Base-by-base conservation (phyloP, 441 rosid species). In the Brassica hybrid region DNA sequence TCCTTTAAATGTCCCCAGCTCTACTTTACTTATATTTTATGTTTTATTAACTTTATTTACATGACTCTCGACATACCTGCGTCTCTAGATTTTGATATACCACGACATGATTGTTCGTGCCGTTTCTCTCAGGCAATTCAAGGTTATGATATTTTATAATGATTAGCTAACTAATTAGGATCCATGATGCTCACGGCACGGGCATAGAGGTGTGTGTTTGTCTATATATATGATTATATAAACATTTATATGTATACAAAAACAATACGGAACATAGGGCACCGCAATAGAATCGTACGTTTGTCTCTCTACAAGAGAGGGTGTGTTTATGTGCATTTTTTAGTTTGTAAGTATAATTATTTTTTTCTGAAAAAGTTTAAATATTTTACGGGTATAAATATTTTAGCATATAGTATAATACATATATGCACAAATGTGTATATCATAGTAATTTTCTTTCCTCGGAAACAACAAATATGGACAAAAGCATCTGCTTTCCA, bases 111-210 rank as follows among this genome's bases (percentile, higher is more conserved):
- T 43, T 58, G 23, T 66, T 59, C 76, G 76, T 72, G 76, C 77
- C 81, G 77, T 66, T 59, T 57, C 34, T 67, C 65, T 66, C 72
- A 65, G 67, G 72, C 52, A 71, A 71, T 54, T 54, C 6, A 64
- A 71, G 71, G 12, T 16, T 43, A 18, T 76, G 60, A 48, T 54
- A 54, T 16, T 54, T 34, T 59, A 48, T 41, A 69, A 69, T 64
- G 52, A 43, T 54, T 73, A 54, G 59, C 17, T 54, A 73, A 52
- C 25, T 61, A 73, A 63, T 16, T 70, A 79, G 68, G 69, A 70
- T 59, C 58, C 76, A 79, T 74, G 82, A 65, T 74, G 82, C 76
- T 74, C 79, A 74, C 67, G 79, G 79, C 82, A 74, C 79, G 82
- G 69, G 76, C 79, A 21, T 74, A 13, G 75, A 79, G 63, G 45